These are phyloP conservation scores for Globisporangium parvum DNA, from an alignment of 352 stramenopile species.

Conservation along the genomic window DNA sequence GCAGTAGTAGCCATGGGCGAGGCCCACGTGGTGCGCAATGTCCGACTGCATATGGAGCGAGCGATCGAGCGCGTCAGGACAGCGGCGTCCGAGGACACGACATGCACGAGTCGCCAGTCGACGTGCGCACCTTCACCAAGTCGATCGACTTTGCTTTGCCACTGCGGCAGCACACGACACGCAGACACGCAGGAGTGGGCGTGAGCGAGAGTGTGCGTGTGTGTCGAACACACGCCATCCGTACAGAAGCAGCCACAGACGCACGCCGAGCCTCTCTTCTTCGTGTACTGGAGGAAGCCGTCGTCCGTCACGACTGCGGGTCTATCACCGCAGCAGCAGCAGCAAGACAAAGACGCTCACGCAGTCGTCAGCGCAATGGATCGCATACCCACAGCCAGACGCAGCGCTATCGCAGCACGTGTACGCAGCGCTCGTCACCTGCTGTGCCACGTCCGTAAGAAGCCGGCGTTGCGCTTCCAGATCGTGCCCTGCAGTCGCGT, in stretches of 20 bases:
- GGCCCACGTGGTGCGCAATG: constrained; percentile 33
- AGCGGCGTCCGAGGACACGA: neutral
- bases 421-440: constrained; percentile 20
- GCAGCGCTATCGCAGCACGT: neutral
- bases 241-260: neutral
- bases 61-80: neutral
- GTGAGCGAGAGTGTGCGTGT: too few species aligned
- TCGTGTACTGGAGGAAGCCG: constrained; percentile 67
- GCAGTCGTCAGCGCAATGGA: neutral
- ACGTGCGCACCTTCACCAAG: constrained; percentile 46
- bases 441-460: constrained; percentile 56
- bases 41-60: constrained; percentile 19
- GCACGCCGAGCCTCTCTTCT: constrained; percentile 41
- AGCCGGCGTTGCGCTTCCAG: constrained; percentile 60
- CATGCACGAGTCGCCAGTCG: neutral
- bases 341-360: neutral
- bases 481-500: constrained; percentile 37
- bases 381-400: neutral
- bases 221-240: too few species aligned
- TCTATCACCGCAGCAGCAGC: constrained; percentile 15
- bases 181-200: too few species aligned
- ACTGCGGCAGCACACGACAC: constrained; percentile 13
- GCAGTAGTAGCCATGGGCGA: constrained; percentile 48
- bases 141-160: constrained; percentile 59
- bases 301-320: constrained; percentile 46